These are phyloP conservation scores for Suillus fuscotomentosus DNA, from an alignment of 768 basidiomycete genomes.

Conservation along the genomic window DNA sequence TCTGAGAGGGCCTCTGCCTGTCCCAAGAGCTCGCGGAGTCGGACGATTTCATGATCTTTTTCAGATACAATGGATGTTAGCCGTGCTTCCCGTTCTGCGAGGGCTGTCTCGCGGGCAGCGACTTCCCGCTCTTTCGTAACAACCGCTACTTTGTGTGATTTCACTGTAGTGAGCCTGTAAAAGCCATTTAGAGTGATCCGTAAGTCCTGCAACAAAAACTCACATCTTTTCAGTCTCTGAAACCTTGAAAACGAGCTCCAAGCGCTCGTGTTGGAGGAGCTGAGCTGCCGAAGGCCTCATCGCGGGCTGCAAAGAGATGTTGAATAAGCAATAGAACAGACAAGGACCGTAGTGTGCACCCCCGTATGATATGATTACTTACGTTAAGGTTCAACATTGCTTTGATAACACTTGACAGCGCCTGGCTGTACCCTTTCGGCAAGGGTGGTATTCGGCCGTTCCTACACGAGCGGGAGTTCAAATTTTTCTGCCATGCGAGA, in stretches of 20 bases:
- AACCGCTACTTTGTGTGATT: conserved; percentile 56
- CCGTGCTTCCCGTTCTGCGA: conserved; percentile 56
- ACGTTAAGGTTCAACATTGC: conserved; percentile 88
- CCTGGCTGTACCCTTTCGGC: conserved; percentile 78
- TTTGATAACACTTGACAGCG: conserved; percentile 72
- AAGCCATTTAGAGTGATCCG: background rate
- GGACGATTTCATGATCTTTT: conserved; percentile 61
- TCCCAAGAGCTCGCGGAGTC: conserved; percentile 44
- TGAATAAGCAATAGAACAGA: background rate
- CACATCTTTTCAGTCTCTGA: conserved; percentile 80
- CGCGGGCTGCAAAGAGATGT: conserved; percentile 55
- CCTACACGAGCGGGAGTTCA: conserved; percentile 31
- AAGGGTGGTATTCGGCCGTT: conserved; percentile 91
- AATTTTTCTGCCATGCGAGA: background rate
- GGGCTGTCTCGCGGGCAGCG: conserved; percentile 48
- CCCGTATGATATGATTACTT: conserved; percentile 16
- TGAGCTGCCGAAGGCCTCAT: conserved; percentile 84
- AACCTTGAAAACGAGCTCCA: conserved; percentile 70
- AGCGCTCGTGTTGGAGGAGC: conserved; percentile 75
- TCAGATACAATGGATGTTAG: conserved; percentile 45
- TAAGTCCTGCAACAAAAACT: conserved; percentile 16
- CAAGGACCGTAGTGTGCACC: conserved; percentile 6
- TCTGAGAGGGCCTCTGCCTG: conserved; percentile 42
- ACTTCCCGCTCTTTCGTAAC: conserved; percentile 66
- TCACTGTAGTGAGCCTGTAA: conserved; percentile 61